Evolutionary conservation across 208 protist genomes (phyloP).

Genomic region (Strigomonas culicis): DNA sequence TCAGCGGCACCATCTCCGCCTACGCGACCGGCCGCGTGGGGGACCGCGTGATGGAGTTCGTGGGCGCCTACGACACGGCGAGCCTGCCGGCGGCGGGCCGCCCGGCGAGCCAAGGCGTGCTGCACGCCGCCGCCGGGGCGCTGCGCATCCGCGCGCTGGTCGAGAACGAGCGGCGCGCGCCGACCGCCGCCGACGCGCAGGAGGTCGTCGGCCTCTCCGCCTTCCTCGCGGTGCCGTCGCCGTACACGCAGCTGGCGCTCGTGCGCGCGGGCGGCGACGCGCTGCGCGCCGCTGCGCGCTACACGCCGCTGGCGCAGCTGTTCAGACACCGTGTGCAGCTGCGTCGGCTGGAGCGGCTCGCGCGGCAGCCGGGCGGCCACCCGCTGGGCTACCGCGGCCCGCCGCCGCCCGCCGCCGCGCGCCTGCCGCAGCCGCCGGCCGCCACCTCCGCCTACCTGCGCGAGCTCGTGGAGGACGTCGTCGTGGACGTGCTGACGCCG

Average conservation of each 20-base stretch:
- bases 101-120: slow-evolving; percentile 13
- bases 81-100: background rate
- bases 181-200: slow-evolving; percentile 21
- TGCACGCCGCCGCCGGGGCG: slow-evolving; percentile 43
- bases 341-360: slow-evolving; percentile 11
- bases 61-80: slow-evolving; percentile 19
- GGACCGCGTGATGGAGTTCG: slow-evolving; percentile 48
- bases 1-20: slow-evolving; percentile 18
- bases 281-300: background rate
- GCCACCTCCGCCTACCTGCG: slow-evolving; percentile 28
- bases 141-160: slow-evolving; percentile 34
- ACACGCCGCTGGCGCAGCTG: background rate
- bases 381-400: background rate
- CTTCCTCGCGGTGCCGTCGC: slow-evolving; percentile 36
- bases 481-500: slow-evolving; percentile 11
- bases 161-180: slow-evolving; percentile 17
- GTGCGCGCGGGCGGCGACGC: background rate
- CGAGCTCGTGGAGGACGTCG: slow-evolving; percentile 25
- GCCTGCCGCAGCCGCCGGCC: background rate
- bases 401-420: background rate
- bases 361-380: background rate
- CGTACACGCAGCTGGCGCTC: slow-evolving; percentile 46
- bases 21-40: slow-evolving; percentile 37
- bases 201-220: slow-evolving; percentile 47
- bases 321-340: slow-evolving; percentile 16